These are phyloP conservation scores for Schizosaccharomyces cryophilus DNA, from an alignment of 805 yeast species.

Conservation along the genomic window DNA sequence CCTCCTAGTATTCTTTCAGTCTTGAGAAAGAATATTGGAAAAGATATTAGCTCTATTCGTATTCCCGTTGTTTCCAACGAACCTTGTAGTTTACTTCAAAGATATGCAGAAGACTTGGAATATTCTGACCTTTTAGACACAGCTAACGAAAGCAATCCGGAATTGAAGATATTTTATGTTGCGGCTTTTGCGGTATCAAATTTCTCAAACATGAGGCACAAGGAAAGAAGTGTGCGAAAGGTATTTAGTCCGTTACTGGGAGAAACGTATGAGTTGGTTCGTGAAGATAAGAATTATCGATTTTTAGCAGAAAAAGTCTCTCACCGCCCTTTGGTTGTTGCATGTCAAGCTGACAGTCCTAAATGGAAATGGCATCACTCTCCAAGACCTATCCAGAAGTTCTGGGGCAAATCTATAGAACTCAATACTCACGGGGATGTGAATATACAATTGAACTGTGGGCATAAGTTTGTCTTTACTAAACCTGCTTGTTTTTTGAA, in stretches of 20 bases:
- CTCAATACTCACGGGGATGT: constrained; percentile 50
- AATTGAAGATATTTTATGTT: constrained; percentile 32
- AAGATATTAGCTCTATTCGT: constrained; percentile 52
- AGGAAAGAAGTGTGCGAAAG: constrained; percentile 54
- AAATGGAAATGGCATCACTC: constrained; percentile 34
- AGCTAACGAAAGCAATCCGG: constrained; percentile 27
- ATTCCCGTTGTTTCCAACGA: constrained; percentile 92
- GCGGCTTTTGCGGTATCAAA: constrained; percentile 67
- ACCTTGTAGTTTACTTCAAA: constrained; percentile 63
- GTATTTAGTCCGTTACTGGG: constrained; percentile 90
- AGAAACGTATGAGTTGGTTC: constrained; percentile 72
- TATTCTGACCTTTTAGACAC: constrained; percentile 41
- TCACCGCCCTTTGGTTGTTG: constrained; percentile 72
- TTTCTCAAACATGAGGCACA: constrained; percentile 45
- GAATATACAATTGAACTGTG: constrained; percentile 22
- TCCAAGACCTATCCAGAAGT: constrained; percentile 55
- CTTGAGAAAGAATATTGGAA: constrained; percentile 75
- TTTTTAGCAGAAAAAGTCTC: constrained; percentile 61
- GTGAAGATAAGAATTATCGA: constrained; percentile 60
- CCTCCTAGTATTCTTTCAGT: constrained; percentile 71
- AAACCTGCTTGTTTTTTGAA: constrained; percentile 66
- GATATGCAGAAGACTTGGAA: constrained; percentile 58
- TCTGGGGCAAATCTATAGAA: constrained; percentile 88
- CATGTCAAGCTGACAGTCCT: constrained; percentile 46
- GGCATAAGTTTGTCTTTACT: constrained; percentile 35